phyloP scores from a whole-genome alignment of 2,329 filamentous ascomycete species.

The Botrytis deweyae region DNA sequence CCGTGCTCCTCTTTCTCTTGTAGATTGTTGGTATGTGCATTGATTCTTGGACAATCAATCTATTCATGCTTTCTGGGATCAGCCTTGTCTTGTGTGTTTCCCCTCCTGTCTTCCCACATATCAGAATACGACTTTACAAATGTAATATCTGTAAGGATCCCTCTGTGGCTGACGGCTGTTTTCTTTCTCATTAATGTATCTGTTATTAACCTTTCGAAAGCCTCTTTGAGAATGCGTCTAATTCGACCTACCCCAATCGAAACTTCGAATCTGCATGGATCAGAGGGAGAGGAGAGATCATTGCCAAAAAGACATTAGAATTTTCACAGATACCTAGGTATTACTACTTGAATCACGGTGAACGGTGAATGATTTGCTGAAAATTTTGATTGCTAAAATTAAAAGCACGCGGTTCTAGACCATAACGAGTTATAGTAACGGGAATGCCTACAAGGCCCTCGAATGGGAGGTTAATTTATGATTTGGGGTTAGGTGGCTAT shows the following conservation, averaged over 20 bases:
- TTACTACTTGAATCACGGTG: neutral
- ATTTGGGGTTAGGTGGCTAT: neutral
- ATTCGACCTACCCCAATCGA: neutral
- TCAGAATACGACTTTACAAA: neutral
- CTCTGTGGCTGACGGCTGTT: constrained; percentile 8
- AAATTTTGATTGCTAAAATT: neutral
- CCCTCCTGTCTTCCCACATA: constrained; percentile 15
- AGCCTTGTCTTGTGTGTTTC: constrained; percentile 19
- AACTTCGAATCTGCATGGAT: neutral
- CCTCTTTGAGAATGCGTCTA: neutral
- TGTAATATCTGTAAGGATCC: constrained; percentile 17
- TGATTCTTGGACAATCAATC: constrained; percentile 14
- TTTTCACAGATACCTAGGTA: neutral
- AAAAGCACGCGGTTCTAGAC: neutral
- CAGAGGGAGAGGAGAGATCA: neutral
- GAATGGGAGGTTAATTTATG: neutral
- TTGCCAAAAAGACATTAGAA: neutral
- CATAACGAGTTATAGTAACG: neutral
- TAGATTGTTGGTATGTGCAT: constrained; percentile 19
- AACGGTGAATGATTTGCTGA: constrained; percentile 4
- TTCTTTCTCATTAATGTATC: neutral
- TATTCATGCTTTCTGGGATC: constrained; percentile 20
- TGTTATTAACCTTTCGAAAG: neutral
- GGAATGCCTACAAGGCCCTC: neutral
- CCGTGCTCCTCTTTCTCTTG: neutral